A percentile compares a stretch with the other conserved stretches of the same genome.
These are phyloP conservation scores for Leccinum solheimii DNA, from an alignment of 1,284 basidiomycete genomes.

Conservation along the genomic window DNA sequence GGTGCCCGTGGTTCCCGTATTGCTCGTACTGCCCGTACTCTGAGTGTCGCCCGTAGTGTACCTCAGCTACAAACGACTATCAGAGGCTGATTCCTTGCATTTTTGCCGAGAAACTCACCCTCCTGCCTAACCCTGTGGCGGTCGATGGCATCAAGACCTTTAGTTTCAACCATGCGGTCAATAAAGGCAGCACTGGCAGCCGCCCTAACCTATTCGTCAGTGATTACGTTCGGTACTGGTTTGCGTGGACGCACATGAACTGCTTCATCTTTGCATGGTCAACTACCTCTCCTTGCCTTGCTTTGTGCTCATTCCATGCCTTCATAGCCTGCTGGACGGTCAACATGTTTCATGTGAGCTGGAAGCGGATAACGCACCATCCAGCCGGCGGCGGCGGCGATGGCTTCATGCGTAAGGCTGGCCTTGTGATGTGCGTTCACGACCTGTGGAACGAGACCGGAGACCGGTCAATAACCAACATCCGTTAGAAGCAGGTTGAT, in stretches of 20 bases:
- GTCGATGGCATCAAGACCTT: slow-evolving; percentile 48
- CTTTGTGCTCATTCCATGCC: slow-evolving; percentile 24
- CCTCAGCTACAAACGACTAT: slow-evolving; percentile 11
- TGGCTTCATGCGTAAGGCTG: slow-evolving; percentile 29
- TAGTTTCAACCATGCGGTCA: slow-evolving; percentile 48
- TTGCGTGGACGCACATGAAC: slow-evolving; percentile 20
- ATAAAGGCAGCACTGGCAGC: slow-evolving; percentile 45
- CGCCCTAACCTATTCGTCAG: slow-evolving; percentile 21
- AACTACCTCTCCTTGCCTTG: slow-evolving; percentile 16
- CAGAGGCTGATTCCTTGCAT: neutral
- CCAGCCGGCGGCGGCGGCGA: slow-evolving; percentile 32
- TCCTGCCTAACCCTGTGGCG: slow-evolving; percentile 38
- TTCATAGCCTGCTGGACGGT: slow-evolving; percentile 29
- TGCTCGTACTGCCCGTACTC: neutral
- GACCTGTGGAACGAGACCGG: neutral
- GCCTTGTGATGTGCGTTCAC: slow-evolving; percentile 16
- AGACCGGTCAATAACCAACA: neutral
- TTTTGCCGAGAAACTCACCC: neutral
- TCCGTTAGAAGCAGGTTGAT: neutral
- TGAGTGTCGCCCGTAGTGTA: neutral
- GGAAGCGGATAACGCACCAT: slow-evolving; percentile 13
- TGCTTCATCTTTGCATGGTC: slow-evolving; percentile 25
- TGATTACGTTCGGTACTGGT: too few relatives aligned
- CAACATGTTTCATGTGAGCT: neutral
- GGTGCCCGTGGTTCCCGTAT: neutral